A percentile compares a stretch with the other conserved stretches of the same genome.
phyloP scores from a whole-genome alignment of 768 basidiomycete genomes.

The Hericium alpestre region DNA sequence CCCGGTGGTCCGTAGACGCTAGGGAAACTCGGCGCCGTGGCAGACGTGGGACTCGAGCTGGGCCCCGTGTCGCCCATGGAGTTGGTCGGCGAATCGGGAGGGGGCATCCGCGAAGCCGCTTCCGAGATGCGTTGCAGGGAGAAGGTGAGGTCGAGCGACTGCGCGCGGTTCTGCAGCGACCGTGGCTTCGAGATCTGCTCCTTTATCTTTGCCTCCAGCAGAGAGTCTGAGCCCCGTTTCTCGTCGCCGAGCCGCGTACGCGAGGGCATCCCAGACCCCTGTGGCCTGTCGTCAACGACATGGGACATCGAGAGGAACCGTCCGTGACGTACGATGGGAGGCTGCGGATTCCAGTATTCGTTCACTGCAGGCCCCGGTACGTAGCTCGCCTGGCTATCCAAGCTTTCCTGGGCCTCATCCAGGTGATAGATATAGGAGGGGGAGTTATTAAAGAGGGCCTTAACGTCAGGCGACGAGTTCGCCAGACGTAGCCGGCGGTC shows the following conservation, averaged over 20 bases:
- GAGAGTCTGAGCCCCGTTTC: conserved; percentile 76
- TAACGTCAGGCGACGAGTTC: conserved; percentile 88
- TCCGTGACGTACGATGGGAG: conserved; percentile 52
- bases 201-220: conserved; percentile 75
- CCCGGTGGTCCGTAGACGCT: conserved; percentile 70
- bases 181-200: conserved; percentile 69
- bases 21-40: conserved; percentile 71
- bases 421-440: conserved; percentile 76
- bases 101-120: conserved; percentile 45
- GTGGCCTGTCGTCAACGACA: conserved; percentile 11
- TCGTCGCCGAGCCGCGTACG: conserved; percentile 63
- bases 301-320: conserved; percentile 14
- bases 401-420: conserved; percentile 52
- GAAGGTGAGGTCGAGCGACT: conserved; percentile 79
- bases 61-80: conserved; percentile 66
- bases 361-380: conserved; percentile 36
- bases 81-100: conserved; percentile 73
- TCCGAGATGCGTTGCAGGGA: conserved; percentile 78
- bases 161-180: conserved; percentile 76
- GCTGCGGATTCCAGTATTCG: conserved; percentile 71
- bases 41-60: conserved; percentile 71
- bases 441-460: conserved; percentile 80
- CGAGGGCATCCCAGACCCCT: conserved; percentile 58
- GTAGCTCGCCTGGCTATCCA: conserved; percentile 46
- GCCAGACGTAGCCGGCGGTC: conserved; percentile 72